Base-by-base conservation (phyloP, 2,329 filamentous ascomycete species). In the Fusarium guadeloupense region DNA sequence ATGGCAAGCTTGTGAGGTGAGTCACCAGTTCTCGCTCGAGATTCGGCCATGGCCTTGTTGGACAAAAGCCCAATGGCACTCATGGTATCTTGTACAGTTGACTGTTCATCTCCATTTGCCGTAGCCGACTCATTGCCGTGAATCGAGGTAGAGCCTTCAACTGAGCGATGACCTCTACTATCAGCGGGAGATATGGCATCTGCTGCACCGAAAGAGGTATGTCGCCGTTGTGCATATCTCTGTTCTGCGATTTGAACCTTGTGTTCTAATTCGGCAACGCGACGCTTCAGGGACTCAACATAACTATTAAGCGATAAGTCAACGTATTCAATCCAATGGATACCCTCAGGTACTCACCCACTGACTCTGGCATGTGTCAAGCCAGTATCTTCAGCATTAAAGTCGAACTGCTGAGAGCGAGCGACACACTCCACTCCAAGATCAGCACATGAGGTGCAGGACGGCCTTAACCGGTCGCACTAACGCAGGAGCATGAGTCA, bases 1-100 rank as follows among this genome's bases (percentile, higher is more conserved):
- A 62, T 56, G 5, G 59, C 28, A 6, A 62, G 59, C 0, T 57
- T 62, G 4, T 62, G 52, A 2, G 52, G 57, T 5, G 23, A 34
- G 3, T 48, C 40, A 1, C 57, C 33, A 1, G 37, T 35, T 0
- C 56, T 57, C 0, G 30, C 53, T 0, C 59, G 45, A 10, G 59
- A 55, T 9, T 62, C 59, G 0, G 59, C 59, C 59, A 62, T 62
- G 0, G 59, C 59, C 3, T 62, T 57, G 0, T 62, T 62, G 1
- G 57, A 62, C 2, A 62, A 14, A 0, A 61, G 42, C 2, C 57
- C 57, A 13, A 62, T 62, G 4, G 59, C 59, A n/a, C 57, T 62
- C 45, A 62, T 57, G 2, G 59, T 62, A 1, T 62, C 59, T 20
- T 62, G 51, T 1, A 62, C 57, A 0, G 57, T 62, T 4, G 59